Evolutionary conservation across 352 stramenopile genomes (phyloP).

Genomic region (Globisporangium spinosum): DNA sequence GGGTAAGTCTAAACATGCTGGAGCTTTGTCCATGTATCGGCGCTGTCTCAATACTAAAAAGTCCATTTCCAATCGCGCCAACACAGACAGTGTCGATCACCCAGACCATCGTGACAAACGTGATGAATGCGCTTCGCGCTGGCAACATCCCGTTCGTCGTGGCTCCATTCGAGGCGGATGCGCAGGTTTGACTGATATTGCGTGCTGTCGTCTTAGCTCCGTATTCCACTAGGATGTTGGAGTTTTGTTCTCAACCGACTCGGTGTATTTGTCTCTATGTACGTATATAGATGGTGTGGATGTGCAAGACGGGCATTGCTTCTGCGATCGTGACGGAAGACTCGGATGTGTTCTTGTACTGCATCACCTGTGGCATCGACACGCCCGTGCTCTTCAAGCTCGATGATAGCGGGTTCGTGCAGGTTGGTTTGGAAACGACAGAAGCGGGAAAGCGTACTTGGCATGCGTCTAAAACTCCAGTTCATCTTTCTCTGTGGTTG

Average conservation of each 20-base stretch:
- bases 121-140: conserved; percentile 51
- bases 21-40: not conserved
- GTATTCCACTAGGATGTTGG: no score
- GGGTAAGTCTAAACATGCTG: conserved; percentile 15
- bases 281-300: conserved; percentile 60
- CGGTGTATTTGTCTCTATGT: not conserved
- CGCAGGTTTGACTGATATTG: conserved; percentile 28
- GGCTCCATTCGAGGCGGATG: conserved; percentile 74
- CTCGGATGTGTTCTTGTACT: conserved; percentile 79
- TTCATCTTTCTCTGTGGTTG: not conserved
- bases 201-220: no score
- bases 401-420: conserved; percentile 53
- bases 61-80: not conserved
- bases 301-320: conserved; percentile 57
- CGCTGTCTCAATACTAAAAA: not conserved
- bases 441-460: not conserved
- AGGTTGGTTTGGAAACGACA: conserved; percentile 31
- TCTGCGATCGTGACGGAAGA: conserved; percentile 78
- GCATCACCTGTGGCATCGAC: conserved; percentile 45
- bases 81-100: conserved; percentile 66
- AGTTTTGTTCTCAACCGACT: no score
- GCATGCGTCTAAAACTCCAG: not conserved
- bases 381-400: conserved; percentile 67
- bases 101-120: conserved; percentile 46
- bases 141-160: conserved; percentile 53